Conservation (phyloP, 768 basidiomycete species). For the Glaciozyma antarctica region DNA sequence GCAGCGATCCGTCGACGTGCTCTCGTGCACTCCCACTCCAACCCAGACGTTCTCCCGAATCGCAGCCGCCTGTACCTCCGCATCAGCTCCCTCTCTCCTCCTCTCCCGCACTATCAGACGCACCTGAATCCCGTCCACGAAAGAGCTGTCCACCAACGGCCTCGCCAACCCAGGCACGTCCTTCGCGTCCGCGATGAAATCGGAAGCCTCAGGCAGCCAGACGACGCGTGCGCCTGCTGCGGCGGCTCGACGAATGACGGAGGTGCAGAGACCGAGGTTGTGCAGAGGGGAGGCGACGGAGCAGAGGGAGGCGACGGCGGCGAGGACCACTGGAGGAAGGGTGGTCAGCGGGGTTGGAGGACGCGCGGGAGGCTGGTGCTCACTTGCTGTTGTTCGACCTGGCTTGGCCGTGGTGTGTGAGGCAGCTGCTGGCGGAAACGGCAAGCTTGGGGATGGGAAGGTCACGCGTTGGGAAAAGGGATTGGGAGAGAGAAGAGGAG, state of each 20-base stretch:
- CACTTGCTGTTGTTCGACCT: not conserved
- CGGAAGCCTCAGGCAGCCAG: constrained; percentile 34
- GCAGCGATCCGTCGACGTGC: constrained; percentile 19
- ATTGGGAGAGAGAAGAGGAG: no score
- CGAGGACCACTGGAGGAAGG: constrained; percentile 8
- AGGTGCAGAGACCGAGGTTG: constrained; percentile 18
- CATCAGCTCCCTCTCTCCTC: not conserved
- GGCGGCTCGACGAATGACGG: constrained; percentile 24
- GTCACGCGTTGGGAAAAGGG: no score
- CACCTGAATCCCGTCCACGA: constrained; percentile 18
- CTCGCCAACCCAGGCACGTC: constrained; percentile 14
- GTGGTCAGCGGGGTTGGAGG: not conserved
- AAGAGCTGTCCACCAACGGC: constrained; percentile 18
- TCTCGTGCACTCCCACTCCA: constrained; percentile 33
- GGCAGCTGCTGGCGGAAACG: no score
- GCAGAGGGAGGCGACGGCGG: constrained; percentile 33
- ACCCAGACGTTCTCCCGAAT: constrained; percentile 20
- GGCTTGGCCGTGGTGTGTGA: no score
- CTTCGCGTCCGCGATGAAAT: constrained; percentile 29
- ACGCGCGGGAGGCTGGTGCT: not conserved
- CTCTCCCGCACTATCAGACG: not conserved
- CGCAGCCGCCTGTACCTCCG: constrained; percentile 16
- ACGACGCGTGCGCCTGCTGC: constrained; percentile 8
- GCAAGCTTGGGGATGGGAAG: no score
- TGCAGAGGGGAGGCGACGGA: constrained; percentile 23